A percentile compares a stretch with the other conserved stretches of the same genome.
Evolutionary conservation across 495 filamentous ascomycete species (phyloP).

Genomic region (Friedmanniomyces simplex): DNA sequence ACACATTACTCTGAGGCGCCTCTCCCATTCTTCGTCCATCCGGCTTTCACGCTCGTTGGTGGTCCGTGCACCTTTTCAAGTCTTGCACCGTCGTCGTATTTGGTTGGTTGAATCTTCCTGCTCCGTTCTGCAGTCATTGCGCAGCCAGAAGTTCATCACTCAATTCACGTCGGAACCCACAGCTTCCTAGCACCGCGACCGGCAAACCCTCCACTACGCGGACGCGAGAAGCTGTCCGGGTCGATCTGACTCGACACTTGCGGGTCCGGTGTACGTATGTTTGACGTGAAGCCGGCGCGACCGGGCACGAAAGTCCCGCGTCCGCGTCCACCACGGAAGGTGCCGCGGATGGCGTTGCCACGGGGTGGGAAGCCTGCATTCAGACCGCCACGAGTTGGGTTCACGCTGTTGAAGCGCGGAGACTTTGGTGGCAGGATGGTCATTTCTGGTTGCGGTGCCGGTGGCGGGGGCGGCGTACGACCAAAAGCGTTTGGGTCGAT

Average conservation of each 20-base stretch:
- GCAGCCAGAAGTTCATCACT: too few species aligned
- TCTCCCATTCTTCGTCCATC: too few species aligned
- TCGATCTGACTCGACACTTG: slow-evolving; percentile 14
- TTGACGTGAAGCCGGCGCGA: slow-evolving; percentile 1
- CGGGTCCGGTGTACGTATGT: not conserved
- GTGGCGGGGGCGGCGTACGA: slow-evolving; percentile 13
- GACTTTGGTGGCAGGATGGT: not conserved
- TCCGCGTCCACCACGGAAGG: slow-evolving; percentile 11
- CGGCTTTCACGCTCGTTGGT: too few species aligned
- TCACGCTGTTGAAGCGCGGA: not conserved
- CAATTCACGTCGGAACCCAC: slow-evolving; percentile 19
- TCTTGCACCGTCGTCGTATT: too few species aligned
- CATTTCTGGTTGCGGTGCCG: not conserved
- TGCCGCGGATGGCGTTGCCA: slow-evolving; percentile 11
- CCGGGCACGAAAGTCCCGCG: slow-evolving; percentile 7
- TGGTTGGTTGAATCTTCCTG: too few species aligned
- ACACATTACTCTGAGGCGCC: too few species aligned
- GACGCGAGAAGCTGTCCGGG: slow-evolving; percentile 17
- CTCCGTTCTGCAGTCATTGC: too few species aligned
- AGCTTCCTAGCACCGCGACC: slow-evolving; percentile 13
- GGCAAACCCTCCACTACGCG: slow-evolving; percentile 8
- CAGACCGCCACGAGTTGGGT: not conserved
- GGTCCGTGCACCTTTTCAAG: too few species aligned
- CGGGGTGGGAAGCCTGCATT: slow-evolving; percentile 11
- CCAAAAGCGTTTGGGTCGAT: slow-evolving; percentile 33